Evolutionary conservation across 306 rosid genomes (phyloP).

Genomic region (barrel medic (Medicago truncatula)): MtrunA17r5.0-ANR NC_053049.1:28737501-28738000

Average conservation of each 20-base stretch:
- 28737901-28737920: not conserved
- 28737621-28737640: slow-evolving; percentile 99
- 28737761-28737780: not conserved
- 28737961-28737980: too few relatives aligned
- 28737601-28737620: slow-evolving; percentile 88
- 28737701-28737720: not conserved
- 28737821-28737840: slow-evolving; percentile 10
- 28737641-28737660: slow-evolving; percentile 84
- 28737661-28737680: slow-evolving; percentile 79
- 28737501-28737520: slow-evolving; percentile 64
- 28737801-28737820: slow-evolving; percentile 27
- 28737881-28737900: not conserved
- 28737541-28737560: slow-evolving; percentile 46
- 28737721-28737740: slow-evolving; percentile 24
- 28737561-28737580: slow-evolving; percentile 41
- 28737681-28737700: slow-evolving; percentile 65
- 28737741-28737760: not conserved
- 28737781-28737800: not conserved
- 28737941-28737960: too few relatives aligned
- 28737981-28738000: too few relatives aligned
- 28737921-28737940: not conserved
- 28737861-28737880: not conserved
- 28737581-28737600: slow-evolving; percentile 77
- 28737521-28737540: slow-evolving; percentile 38
- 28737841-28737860: slow-evolving; percentile 7